A percentile compares a stretch with the other conserved stretches of the same genome.
Conservation (phyloP, 805 yeast genomes). For the Wickerhamiella hasegawae region DNA sequence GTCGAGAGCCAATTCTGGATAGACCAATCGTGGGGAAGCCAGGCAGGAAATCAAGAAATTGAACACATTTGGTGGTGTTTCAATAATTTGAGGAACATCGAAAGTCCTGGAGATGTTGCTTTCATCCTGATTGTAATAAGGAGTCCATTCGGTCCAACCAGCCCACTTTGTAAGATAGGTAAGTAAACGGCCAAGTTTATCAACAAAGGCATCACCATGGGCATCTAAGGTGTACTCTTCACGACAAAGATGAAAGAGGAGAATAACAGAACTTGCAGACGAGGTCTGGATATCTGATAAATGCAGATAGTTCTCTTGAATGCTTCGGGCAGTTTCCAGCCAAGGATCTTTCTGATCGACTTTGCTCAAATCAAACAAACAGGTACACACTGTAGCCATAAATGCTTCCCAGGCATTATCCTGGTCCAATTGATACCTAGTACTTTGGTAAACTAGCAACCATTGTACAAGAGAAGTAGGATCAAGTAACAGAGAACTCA, state of each 20-base stretch:
- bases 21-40: constrained; percentile 1
- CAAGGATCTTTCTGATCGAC: neutral
- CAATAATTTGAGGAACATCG: constrained; percentile 22
- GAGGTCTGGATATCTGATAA: too few species aligned
- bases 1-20: neutral
- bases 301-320: too few species aligned
- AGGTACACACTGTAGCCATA: neutral
- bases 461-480: constrained; percentile 2
- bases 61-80: constrained; percentile 29
- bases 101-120: too few species aligned
- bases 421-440: neutral
- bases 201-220: constrained; percentile 23
- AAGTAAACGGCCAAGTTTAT: constrained; percentile 35
- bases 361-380: neutral
- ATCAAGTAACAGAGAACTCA: neutral
- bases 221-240: constrained; percentile 59
- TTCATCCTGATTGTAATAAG: constrained; percentile 30
- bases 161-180: constrained; percentile 43
- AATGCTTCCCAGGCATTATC: constrained; percentile 2
- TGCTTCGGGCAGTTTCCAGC: too few species aligned
- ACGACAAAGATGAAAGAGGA: constrained; percentile 57
- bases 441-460: constrained; percentile 2
- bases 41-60: constrained; percentile 27
- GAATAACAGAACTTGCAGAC: constrained; percentile 32
- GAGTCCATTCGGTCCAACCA: constrained; percentile 65